Conservation (phyloP, 2,329 filamentous ascomycete genomes). For the Rhytidhysteron rufulum region DNA sequence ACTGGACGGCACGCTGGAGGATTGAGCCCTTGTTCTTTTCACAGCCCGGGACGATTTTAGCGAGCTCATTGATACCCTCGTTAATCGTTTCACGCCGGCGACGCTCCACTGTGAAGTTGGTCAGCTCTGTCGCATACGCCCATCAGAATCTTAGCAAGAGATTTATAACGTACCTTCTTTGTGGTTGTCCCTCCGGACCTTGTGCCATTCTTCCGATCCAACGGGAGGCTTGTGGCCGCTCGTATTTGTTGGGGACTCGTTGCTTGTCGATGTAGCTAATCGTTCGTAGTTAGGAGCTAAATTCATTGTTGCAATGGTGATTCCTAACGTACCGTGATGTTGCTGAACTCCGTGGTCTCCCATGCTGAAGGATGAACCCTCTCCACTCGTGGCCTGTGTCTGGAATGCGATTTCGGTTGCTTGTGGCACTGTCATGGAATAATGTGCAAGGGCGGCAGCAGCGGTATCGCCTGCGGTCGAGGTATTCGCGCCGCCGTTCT, state of each 20-base stretch:
- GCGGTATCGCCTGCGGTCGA: slow-evolving; percentile 56
- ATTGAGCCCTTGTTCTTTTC: slow-evolving; percentile 99
- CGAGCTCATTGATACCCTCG: slow-evolving; percentile 95
- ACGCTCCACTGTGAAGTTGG: slow-evolving; percentile 69
- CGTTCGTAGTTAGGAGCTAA: slow-evolving; percentile 45
- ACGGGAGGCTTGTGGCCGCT: slow-evolving; percentile 69
- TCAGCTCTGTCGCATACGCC: slow-evolving; percentile 5
- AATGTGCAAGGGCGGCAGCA: slow-evolving; percentile 53
- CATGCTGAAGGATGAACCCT: slow-evolving; percentile 42
- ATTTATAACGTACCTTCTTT: slow-evolving; percentile 75
- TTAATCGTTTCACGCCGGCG: slow-evolving; percentile 97
- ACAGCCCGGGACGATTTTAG: slow-evolving; percentile 94
- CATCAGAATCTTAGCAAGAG: not conserved
- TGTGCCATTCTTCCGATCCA: slow-evolving; percentile 98
- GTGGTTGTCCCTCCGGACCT: slow-evolving; percentile 94
- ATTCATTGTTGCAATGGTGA: slow-evolving; percentile 49
- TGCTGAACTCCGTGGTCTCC: slow-evolving; percentile 38
- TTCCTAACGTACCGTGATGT: slow-evolving; percentile 33
- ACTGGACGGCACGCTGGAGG: slow-evolving; percentile 85
- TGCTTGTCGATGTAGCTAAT: slow-evolving; percentile 36
- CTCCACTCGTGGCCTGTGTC: slow-evolving; percentile 40
- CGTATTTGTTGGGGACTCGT: slow-evolving; percentile 33
- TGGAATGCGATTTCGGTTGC: slow-evolving; percentile 53
- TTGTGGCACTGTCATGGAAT: slow-evolving; percentile 55
- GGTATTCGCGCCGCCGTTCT: slow-evolving; percentile 51